Evolutionary conservation across 2,329 filamentous ascomycete species (phyloP), one percentile per base, ranked within the genome.

Genomic region (Trichophaea hybrida): DNA sequence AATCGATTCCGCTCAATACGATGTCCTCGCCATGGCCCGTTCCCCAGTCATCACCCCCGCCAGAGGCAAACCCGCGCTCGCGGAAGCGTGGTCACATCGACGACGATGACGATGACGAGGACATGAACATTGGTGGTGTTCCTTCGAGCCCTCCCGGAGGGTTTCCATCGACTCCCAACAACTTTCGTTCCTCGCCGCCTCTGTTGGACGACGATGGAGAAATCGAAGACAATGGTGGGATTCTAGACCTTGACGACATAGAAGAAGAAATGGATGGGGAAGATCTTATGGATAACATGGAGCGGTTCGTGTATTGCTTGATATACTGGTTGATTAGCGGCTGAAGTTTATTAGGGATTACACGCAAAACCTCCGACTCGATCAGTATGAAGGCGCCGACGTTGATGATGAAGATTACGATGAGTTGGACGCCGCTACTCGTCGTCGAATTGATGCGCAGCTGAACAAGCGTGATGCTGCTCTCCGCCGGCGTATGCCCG

Each of bases 401-500:
- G 77, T 93, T 61, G 88, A 94, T 66, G 87, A 93, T 65, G 84
- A 88, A 37, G 83, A 78, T 57, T 82, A 91, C 2, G 90, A 83
- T 63, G 85, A 83, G 2, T 80, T 80, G 35, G 77, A 93, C 71
- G 80, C 85, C 65, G 85, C 79, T 13, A 76, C 80, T 17, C 77
- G 87, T 69, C 78, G 87, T 67, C 78, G 80, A 59, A 79, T 93
- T 24, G 87, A 93, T 69, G 80, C 80, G 33, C 81, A 83, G 63
- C 75, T 94, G 60, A 83, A 85, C 72, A 81, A 82, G 62, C 79
- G 87, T 72, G 87, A 93, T 71, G 77, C 81, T 59, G 84, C 88
- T 68, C 77, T 88, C 8, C 49, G 80, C 80, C 31, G 79, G 84
- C 58, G 75, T 81, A 64, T 79, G 83, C 86, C 86, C 2, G 79